These are phyloP conservation scores for Paxillus rubicundulus DNA, from an alignment of 768 basidiomycete genomes.

Conservation along the genomic window DNA sequence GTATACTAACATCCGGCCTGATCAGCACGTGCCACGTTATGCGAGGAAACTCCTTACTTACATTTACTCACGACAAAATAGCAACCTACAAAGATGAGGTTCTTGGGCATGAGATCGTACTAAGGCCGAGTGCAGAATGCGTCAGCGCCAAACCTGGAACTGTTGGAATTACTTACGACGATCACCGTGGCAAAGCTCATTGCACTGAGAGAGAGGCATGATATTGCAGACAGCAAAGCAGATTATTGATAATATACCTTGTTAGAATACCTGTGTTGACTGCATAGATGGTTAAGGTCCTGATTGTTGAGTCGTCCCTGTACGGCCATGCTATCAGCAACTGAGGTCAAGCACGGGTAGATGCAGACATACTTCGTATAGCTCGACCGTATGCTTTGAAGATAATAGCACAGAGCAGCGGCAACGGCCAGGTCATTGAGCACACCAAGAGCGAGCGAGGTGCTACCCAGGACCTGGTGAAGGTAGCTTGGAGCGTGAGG, in stretches of 20 bases:
- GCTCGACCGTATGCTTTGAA: conserved; percentile 52
- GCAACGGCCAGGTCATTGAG: conserved; percentile 53
- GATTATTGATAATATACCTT: conserved; percentile 37
- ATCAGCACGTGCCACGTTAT: background rate
- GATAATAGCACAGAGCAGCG: conserved; percentile 49
- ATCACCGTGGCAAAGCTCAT: conserved; percentile 48
- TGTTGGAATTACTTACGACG: conserved; percentile 40
- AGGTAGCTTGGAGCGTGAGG: background rate
- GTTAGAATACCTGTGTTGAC: conserved; percentile 62
- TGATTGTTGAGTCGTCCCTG: conserved; percentile 59
- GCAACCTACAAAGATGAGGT: conserved; percentile 57
- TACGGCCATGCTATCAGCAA: background rate
- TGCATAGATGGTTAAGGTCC: conserved; percentile 55
- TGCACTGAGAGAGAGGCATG: conserved; percentile 16
- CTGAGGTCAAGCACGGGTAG: background rate
- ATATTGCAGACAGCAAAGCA: background rate
- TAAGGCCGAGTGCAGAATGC: conserved; percentile 21
- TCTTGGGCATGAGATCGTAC: conserved; percentile 54
- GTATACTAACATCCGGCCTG: conserved; percentile 43
- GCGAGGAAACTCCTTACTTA: conserved; percentile 41
- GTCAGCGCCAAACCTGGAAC: background rate
- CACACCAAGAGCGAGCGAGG: conserved; percentile 49
- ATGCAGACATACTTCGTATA: conserved; percentile 37
- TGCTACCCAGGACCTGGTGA: conserved; percentile 43
- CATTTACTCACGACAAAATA: conserved; percentile 69